Evolutionary conservation across 164 flowering plant genomes (phyloP).

Genomic region (Vitis amurensis): DNA sequence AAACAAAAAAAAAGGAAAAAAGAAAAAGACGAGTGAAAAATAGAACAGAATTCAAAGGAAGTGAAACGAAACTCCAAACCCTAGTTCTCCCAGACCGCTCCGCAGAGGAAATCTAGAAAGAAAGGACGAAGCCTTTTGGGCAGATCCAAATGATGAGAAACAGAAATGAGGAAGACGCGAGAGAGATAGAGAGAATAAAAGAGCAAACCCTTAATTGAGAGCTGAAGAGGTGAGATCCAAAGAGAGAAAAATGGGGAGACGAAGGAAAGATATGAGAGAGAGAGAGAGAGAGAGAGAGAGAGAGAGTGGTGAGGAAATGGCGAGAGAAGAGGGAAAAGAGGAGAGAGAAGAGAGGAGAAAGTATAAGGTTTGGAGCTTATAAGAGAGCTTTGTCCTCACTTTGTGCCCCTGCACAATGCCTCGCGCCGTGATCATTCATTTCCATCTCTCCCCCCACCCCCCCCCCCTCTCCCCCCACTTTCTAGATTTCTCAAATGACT

Average conservation of each 20-base stretch:
- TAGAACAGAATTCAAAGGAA: not conserved
- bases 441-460: too few relatives aligned
- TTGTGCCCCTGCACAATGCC: too few relatives aligned
- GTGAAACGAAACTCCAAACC: conserved; percentile 10
- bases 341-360: conserved; percentile 24
- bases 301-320: conserved; percentile 10
- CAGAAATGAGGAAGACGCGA: conserved; percentile 20
- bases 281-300: conserved; percentile 3
- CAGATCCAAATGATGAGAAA: conserved; percentile 1
- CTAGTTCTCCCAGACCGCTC: not conserved
- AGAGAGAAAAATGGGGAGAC: conserved; percentile 8
- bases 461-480: too few relatives aligned
- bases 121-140: not conserved
- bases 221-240: not conserved
- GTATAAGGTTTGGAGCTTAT: conserved; percentile 5
- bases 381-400: too few relatives aligned
- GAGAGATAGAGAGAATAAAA: not conserved
- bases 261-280: conserved; percentile 3
- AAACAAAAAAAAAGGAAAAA: not conserved
- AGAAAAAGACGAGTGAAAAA: not conserved
- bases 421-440: too few relatives aligned
- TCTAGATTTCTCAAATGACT: too few relatives aligned
- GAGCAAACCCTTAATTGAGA: not conserved
- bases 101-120: too few relatives aligned
- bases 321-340: conserved; percentile 17